phyloP scores from a whole-genome alignment of 768 basidiomycete species.

The Atractiella rhizophila region DNA sequence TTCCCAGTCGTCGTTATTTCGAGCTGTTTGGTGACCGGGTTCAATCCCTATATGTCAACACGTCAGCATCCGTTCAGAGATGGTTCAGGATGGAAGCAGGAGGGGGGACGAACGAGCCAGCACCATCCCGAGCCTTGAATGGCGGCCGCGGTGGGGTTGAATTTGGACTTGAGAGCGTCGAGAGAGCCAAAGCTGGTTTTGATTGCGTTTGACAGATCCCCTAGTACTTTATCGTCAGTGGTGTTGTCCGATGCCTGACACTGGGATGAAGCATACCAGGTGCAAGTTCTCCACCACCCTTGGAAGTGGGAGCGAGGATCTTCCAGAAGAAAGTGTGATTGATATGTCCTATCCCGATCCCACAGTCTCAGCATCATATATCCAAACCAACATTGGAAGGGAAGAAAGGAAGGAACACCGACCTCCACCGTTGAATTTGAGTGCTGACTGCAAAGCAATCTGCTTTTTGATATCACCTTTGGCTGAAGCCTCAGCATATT shows the following conservation, averaged over 20 bases:
- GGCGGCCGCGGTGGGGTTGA: constrained; percentile 66
- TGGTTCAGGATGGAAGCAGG: not conserved
- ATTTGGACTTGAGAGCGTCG: constrained; percentile 56
- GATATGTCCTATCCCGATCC: constrained; percentile 36
- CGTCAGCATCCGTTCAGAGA: not conserved
- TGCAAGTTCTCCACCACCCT: constrained; percentile 38
- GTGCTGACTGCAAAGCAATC: constrained; percentile 64
- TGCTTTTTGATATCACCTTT: constrained; percentile 39
- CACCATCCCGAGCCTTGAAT: constrained; percentile 98
- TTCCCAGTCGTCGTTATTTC: constrained; percentile 42
- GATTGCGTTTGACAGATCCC: constrained; percentile 44
- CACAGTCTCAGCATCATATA: not conserved
- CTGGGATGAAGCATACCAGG: constrained; percentile 33
- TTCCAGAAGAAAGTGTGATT: constrained; percentile 97
- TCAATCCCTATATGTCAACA: constrained; percentile 1
- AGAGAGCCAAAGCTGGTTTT: constrained; percentile 62
- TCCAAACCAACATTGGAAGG: not conserved
- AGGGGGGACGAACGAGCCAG: constrained; percentile 37
- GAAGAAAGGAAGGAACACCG: not conserved
- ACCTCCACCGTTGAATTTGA: constrained; percentile 93
- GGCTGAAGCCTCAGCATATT: constrained; percentile 32
- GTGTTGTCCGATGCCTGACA: too few species aligned
- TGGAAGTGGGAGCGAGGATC: constrained; percentile 54
- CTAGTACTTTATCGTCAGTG: constrained; percentile 19
- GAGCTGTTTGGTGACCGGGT: constrained; percentile 4